Evolutionary conservation across 2,329 filamentous ascomycete genomes (phyloP).

Genomic region (Cryphonectria radicalis): DNA sequence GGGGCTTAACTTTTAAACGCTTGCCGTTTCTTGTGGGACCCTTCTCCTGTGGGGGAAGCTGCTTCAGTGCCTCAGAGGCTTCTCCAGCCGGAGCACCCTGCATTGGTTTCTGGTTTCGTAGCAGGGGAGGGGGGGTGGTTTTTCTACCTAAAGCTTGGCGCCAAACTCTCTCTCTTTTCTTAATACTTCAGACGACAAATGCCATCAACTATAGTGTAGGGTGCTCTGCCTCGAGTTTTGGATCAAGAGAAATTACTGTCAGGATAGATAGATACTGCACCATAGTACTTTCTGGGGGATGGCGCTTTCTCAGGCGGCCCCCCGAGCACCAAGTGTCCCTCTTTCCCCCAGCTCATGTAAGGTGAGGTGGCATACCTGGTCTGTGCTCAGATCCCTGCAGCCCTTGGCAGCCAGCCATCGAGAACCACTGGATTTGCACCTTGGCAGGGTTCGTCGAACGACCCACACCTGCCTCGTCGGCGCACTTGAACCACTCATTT

Average conservation of each 20-base stretch:
- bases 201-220: background rate
- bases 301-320: too few relatives aligned
- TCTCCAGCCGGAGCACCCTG: background rate
- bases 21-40: slow-evolving; percentile 27
- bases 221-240: background rate
- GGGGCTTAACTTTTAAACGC: slow-evolving; percentile 19
- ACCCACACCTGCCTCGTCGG: slow-evolving; percentile 2
- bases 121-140: background rate
- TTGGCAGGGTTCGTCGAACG: slow-evolving; percentile 13
- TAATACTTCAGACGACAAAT: slow-evolving; percentile 9
- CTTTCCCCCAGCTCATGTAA: background rate
- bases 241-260: background rate
- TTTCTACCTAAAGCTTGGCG: slow-evolving; percentile 11
- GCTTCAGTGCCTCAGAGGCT: background rate
- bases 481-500: slow-evolving; percentile 10
- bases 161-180: slow-evolving; percentile 1
- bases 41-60: slow-evolving; percentile 13
- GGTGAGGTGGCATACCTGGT: slow-evolving; percentile 5
- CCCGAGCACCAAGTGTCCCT: background rate
- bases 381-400: slow-evolving; percentile 2
- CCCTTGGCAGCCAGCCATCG: background rate
- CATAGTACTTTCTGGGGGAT: background rate
- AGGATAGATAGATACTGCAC: background rate
- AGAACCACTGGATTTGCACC: slow-evolving; percentile 13
- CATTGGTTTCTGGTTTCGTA: slow-evolving; percentile 11